Evolutionary conservation across 345 rosid species (phyloP), one percentile per base, ranked within the genome.

Genomic region (Lepidium africanum): DNA sequence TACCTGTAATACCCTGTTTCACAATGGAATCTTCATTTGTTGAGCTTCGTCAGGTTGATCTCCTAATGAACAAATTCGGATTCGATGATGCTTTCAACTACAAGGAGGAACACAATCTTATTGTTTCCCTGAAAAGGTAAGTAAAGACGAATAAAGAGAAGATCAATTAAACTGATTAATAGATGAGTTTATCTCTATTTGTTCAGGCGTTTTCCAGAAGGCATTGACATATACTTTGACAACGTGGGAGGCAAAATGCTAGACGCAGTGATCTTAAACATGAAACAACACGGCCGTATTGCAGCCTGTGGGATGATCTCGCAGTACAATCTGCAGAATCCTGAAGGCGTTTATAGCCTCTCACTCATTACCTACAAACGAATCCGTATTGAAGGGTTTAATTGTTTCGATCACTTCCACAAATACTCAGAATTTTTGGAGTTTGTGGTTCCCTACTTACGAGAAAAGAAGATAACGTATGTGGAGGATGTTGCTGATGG

Each of bases 61-160:
- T 54, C 16, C 53, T 87, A 48, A 84, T 75, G 80, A 79, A 77
- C 67, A 84, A 84, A 65, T 74, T 87, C 23, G 84, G 91, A 11
- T 86, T 82, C 59, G 84, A 86, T 15, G 85, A 81, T 23, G 91
- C 91, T 16, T 86, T 84, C 81, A 84, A 84, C 67, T 84, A 87
- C 37, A 84, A 81, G 61, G 84, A 84, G 48, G 87, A 80, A 51
- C 55, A 47, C 5, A 82, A 87, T 57, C 38, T 82, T 11, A 49
- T 60, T 46, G 81, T 77, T 48, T 69, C 89, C 17, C 36, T 87
- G 27, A 80, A 83, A 63, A 82, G 78, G 91, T 74, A 16, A 63
- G 59, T 55, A 3, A 53, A 17, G 2, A 38, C 10, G 2, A 6
- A 7, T 10, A 3, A 17, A 56, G 6, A 17, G 56, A 3, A 25